A percentile compares a stretch with the other conserved stretches of the same genome.
Conservation (phyloP, 768 basidiomycete genomes). For the Collybiopsis luxurians region DNA sequence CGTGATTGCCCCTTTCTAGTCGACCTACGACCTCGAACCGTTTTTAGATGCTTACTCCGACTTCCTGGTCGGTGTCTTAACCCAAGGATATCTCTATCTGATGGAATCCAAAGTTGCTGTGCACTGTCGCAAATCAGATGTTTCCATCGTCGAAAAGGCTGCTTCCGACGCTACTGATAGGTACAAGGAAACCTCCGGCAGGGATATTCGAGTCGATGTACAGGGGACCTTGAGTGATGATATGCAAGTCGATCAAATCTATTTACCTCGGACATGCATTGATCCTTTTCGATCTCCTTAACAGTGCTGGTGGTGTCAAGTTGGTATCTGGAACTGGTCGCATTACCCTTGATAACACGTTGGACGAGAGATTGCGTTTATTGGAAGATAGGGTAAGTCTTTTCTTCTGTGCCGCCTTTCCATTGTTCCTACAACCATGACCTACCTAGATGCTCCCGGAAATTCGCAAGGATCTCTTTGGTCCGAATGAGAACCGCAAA, state of each 20-base stretch:
- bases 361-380: constrained; percentile 86
- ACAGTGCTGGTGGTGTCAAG: constrained; percentile 83
- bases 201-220: constrained; percentile 55
- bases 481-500: constrained; percentile 87
- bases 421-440: neutral
- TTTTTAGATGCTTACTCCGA: constrained; percentile 62
- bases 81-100: constrained; percentile 82
- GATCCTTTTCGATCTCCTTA: neutral
- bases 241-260: constrained; percentile 41
- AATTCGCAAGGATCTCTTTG: constrained; percentile 87
- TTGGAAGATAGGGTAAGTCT: constrained; percentile 83
- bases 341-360: constrained; percentile 91
- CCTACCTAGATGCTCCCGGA: constrained; percentile 86
- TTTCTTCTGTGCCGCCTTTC: neutral
- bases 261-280: neutral
- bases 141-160: constrained; percentile 57
- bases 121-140: constrained; percentile 66
- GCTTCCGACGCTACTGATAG: constrained; percentile 56
- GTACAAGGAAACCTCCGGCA: constrained; percentile 80
- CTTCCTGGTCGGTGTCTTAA: constrained; percentile 80
- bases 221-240: constrained; percentile 65
- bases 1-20: neutral
- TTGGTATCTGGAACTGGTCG: constrained; percentile 68
- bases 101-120: constrained; percentile 74
- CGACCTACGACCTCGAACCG: no score